Percentiles rank a stretch among this genome's conserved stretches.
Conservation (phyloP, 2,329 filamentous ascomycete genomes). For the Sporothrix mexicana region DNA sequence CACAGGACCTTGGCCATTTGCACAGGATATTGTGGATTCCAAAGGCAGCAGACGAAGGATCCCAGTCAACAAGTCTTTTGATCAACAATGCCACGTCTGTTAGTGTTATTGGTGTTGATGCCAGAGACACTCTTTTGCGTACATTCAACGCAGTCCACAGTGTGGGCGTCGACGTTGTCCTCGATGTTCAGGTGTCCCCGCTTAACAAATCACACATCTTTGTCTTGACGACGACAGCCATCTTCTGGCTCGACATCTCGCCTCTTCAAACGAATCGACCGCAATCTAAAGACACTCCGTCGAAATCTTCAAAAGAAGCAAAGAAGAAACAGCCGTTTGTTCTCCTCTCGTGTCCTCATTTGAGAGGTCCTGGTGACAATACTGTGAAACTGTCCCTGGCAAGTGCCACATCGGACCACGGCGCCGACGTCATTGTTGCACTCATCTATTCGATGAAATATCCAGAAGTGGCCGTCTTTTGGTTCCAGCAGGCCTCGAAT, state of each 20-base stretch:
- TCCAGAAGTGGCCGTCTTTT: conserved; percentile 40
- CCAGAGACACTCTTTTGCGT: conserved; percentile 31
- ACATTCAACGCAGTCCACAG: conserved; percentile 38
- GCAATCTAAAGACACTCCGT: not conserved
- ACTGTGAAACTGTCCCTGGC: conserved; percentile 50
- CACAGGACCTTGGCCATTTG: conserved; percentile 31
- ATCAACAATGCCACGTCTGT: conserved; percentile 43
- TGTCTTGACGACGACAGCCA: conserved; percentile 60
- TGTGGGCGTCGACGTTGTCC: conserved; percentile 51
- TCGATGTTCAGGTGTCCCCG: conserved; percentile 61
- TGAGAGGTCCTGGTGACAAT: conserved; percentile 48
- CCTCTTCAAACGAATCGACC: not conserved
- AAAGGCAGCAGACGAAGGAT: not conserved
- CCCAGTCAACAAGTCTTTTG: conserved; percentile 38
- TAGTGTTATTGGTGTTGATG: conserved; percentile 41
- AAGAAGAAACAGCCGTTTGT: conserved; percentile 40
- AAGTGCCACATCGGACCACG: conserved; percentile 34
- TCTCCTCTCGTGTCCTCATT: conserved; percentile 54
- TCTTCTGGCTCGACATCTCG: conserved; percentile 57
- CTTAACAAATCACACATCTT: conserved; percentile 57
- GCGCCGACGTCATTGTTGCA: conserved; percentile 38
- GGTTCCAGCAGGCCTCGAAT: conserved; percentile 37
- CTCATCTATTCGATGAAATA: conserved; percentile 40
- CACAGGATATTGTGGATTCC: conserved; percentile 35
- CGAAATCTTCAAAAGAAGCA: not conserved